These are phyloP conservation scores for Septoria linicola DNA, from an alignment of 2,329 filamentous ascomycete genomes.

Conservation along the genomic window DNA sequence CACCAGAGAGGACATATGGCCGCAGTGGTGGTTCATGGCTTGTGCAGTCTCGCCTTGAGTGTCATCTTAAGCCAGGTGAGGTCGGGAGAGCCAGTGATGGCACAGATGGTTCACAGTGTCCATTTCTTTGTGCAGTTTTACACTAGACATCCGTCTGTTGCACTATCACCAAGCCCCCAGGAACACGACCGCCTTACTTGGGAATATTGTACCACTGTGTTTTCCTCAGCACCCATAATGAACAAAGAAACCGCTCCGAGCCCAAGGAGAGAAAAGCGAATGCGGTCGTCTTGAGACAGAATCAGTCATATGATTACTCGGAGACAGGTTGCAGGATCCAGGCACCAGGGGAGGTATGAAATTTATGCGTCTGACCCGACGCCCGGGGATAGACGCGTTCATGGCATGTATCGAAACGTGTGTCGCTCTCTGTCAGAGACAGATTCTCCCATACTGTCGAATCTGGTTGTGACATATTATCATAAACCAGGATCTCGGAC, in stretches of 20 bases:
- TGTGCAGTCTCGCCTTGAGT: not conserved
- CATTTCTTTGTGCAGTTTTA: constrained; percentile 12
- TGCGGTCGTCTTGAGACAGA: not conserved
- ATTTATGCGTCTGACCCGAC: not conserved
- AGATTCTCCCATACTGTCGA: constrained; percentile 2
- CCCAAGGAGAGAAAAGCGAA: not conserved
- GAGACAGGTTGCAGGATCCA: not conserved
- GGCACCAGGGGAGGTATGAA: not conserved
- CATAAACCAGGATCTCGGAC: not conserved
- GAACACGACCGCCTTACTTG: not conserved
- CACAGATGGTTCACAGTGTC: not conserved
- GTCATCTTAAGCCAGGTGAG: not conserved
- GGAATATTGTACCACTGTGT: constrained; percentile 1
- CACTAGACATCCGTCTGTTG: constrained; percentile 13
- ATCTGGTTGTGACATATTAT: not conserved
- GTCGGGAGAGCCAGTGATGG: not conserved
- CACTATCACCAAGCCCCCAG: constrained; percentile 5
- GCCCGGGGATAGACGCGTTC: not conserved
- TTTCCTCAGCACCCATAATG: not conserved
- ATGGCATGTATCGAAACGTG: constrained; percentile 8
- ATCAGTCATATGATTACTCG: not conserved
- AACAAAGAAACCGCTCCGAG: constrained; percentile 7
- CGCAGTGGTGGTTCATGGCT: no score
- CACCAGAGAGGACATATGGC: no score
- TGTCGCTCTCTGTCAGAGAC: not conserved